Conservation (phyloP, 2,329 filamentous ascomycete genomes). For the Colletotrichum sp. region DNA sequence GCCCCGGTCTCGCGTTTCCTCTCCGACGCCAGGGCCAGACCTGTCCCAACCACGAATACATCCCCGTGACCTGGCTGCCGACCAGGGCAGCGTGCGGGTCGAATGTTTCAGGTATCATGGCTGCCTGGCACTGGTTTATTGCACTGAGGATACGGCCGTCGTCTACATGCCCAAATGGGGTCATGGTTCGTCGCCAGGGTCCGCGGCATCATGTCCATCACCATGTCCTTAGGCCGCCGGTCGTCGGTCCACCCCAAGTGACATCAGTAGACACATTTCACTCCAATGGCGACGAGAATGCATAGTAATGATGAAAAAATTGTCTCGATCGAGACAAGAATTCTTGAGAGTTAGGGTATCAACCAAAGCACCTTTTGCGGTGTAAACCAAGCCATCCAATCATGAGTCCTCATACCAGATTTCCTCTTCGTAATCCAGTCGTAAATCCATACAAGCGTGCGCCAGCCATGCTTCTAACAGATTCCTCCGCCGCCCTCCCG, state of each 20-base stretch:
- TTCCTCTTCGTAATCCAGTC: constrained; percentile 2
- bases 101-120: constrained; percentile 7
- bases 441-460: background rate
- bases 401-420: background rate
- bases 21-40: background rate
- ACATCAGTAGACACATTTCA: background rate
- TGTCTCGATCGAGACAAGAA: background rate
- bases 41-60: background rate
- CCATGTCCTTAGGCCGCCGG: background rate
- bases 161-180: background rate
- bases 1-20: background rate
- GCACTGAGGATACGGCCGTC: background rate
- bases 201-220: background rate
- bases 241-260: background rate
- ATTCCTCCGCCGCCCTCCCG: background rate
- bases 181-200: background rate
- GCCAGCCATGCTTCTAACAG: background rate
- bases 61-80: background rate
- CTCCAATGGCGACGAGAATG: background rate
- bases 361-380: constrained; percentile 6
- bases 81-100: background rate
- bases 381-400: background rate
- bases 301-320: background rate
- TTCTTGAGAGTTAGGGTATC: constrained; percentile 15
- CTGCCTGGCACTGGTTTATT: background rate